Base-by-base conservation (phyloP, 202 grass and related monocot species). In the Carex arenaria region DNA sequence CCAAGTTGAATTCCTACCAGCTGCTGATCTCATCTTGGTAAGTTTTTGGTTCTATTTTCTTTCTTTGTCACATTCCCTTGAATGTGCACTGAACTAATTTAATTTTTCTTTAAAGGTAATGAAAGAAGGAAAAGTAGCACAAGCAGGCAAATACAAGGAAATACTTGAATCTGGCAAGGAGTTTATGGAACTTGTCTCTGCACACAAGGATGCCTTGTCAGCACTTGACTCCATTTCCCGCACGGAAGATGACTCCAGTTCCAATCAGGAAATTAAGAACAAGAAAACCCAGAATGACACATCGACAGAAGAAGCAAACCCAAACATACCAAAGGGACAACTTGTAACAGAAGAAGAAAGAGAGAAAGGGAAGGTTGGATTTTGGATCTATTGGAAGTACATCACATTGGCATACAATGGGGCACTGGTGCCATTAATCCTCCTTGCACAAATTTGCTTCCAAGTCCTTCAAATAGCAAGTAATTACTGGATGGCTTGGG, bases 401-500 rank as follows among this genome's bases (percentile, higher is more conserved):
- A 81, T 97, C 13, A 97, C 94, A 61, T 82, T 86, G 53, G 91
- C 89, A 77, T 90, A 94, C 65, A 91, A 87, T 31, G 94, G 94
- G 53, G 90, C 89, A 63, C 83, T 97, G 49, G 86, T 94, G 9
- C 94, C 94, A 5, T 79, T 92, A 3, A 84, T 97, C 69, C 84
- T 97, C 63, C 80, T 94, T 67, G 89, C 85, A 3, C 91, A 97
- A 67, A 82, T 97, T 86, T 83, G 90, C 88, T 97, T 97, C 70
- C 89, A 97, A 85, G 72, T 89, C 72, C 86, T 93, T 92, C 91
- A 97, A 82, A 97, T 97, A 79, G 89, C 54, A 30, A 97, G 91
- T 84, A 97, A 97, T 87, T 97, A 97, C 77, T 97, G 91, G 94
- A 94, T 97, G 91, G 89, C 94, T 13, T 97, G 91, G 91, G 91